Evolutionary conservation across 108 stramenopile species (phyloP).

Genomic region (Cyclostephanos invisitatus): DNA sequence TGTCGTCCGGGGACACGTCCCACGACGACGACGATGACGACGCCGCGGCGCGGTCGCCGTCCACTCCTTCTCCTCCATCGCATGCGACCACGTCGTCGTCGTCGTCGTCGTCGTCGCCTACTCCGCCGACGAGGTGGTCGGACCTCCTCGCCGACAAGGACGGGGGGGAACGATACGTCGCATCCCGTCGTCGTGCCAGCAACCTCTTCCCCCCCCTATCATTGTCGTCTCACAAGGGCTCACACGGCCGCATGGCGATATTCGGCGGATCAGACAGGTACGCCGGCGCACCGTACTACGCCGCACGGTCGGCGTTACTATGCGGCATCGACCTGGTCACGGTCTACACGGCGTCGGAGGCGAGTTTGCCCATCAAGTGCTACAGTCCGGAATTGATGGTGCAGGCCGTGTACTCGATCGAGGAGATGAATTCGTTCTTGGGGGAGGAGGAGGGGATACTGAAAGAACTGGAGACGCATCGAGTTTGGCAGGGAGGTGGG

Average conservation of each 20-base stretch:
- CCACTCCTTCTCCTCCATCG: no score
- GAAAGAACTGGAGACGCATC: constrained; percentile 22
- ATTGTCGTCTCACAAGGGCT: constrained; percentile 81
- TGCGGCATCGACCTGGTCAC: constrained; percentile 95
- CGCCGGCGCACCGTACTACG: constrained; percentile 98
- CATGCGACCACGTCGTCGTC: not conserved
- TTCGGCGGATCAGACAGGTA: constrained; percentile 94
- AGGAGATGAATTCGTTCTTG: constrained; percentile 48
- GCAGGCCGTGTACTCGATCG: constrained; percentile 74
- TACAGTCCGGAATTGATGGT: constrained; percentile 95
- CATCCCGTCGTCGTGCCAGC: not conserved
- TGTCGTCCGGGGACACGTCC: not conserved
- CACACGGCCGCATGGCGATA: constrained; percentile 90
- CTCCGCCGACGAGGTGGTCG: constrained; percentile 27
- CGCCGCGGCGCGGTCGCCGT: not conserved
- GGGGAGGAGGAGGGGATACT: constrained; percentile 11
- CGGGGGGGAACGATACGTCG: not conserved
- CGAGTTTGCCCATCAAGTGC: constrained; percentile 92
- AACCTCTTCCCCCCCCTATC: constrained; percentile 63
- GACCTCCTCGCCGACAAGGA: constrained; percentile 7
- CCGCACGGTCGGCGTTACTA: constrained; percentile 84
- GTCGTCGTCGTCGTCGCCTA: not conserved
- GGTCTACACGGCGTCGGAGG: constrained; percentile 90
- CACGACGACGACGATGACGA: not conserved
- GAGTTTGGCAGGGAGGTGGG: constrained; percentile 3